Percentiles rank a stretch among this genome's conserved stretches.
Conservation (phyloP, 768 basidiomycete species). For the Pisolithus orientalis region DNA sequence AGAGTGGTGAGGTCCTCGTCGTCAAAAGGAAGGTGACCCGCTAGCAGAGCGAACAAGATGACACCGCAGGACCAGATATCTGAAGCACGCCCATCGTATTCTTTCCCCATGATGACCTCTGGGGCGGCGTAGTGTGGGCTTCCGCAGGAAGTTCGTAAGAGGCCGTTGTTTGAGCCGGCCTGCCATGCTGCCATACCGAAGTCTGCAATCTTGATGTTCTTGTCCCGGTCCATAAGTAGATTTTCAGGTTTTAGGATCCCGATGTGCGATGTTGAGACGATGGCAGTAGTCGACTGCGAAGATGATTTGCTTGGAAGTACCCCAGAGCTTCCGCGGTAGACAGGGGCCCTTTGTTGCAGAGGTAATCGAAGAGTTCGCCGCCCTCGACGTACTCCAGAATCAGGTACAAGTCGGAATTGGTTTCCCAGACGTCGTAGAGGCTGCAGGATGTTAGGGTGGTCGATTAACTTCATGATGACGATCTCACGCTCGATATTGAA, state of each 20-base stretch:
- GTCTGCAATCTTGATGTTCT: slow-evolving; percentile 92
- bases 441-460: slow-evolving; percentile 93
- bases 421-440: slow-evolving; percentile 97
- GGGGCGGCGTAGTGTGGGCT: slow-evolving; percentile 95
- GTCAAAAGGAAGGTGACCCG: slow-evolving; percentile 88
- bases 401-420: slow-evolving; percentile 79
- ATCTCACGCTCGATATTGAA: slow-evolving; percentile 89
- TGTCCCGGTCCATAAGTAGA: slow-evolving; percentile 73
- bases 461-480: slow-evolving; percentile 94
- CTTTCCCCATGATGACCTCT: slow-evolving; percentile 77
- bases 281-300: slow-evolving; percentile 89
- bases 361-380: slow-evolving; percentile 91
- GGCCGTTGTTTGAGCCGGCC: slow-evolving; percentile 44
- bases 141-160: slow-evolving; percentile 83
- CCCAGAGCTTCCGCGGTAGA: slow-evolving; percentile 65
- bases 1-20: slow-evolving; percentile 75
- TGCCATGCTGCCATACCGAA: slow-evolving; percentile 98
- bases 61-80: slow-evolving; percentile 98
- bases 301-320: slow-evolving; percentile 94
- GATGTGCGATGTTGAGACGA: slow-evolving; percentile 89
- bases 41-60: slow-evolving; percentile 84
- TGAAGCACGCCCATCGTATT: slow-evolving; percentile 81
- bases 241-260: slow-evolving; percentile 95
- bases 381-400: slow-evolving; percentile 94
- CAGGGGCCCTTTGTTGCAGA: slow-evolving; percentile 73